Base-by-base conservation (phyloP, 257 asterid species). In the Solanum ossicruentum region DNA sequence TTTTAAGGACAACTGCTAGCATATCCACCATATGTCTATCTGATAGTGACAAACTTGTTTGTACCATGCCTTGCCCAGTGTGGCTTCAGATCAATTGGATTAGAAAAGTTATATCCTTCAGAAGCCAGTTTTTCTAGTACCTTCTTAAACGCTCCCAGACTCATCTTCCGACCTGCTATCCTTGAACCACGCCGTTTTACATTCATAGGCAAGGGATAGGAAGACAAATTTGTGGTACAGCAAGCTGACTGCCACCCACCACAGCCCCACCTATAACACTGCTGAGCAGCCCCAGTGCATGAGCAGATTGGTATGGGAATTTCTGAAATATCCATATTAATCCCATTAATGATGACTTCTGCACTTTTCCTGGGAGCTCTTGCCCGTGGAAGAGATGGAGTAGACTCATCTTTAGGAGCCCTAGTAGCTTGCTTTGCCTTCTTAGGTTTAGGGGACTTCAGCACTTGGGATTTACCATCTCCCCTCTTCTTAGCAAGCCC, bases 201-300 rank as follows among this genome's bases (percentile, higher is more conserved):
- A 86, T 93, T 95, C 97, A 93, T 88, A 77, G 98, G 97, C 93
- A 94, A 87, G 5, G 98, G 98, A 85, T 94, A 91, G 17, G 87
- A 49, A 39, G 98, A 95, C 90, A 93, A 20, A 54, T 92, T 90
- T 32, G 93, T 95, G 12, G 98, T 95, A 86, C 98, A 93, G 85
- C 98, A 95, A 45, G 98, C 98, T 1, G 98, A 95, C 83, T 95
- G 98, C 98, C 98, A 95, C 52, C 98, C 98, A 88, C 98, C 98
- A 36, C 94, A 91, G 69, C 98, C 98, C 98, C 98, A 95, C 90
- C 97, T 90, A 82, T 95, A 95, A 75, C 98, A 95, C 86, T 93
- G 94, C 52, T 94, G 98, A 43, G 96, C 91, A 54, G 91, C 75
- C 41, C 98, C 98, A 12, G 98, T 95, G 89, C 98, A 95, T 16